Evolutionary conservation across 495 filamentous ascomycete genomes (phyloP), one percentile per base, ranked within the genome.

Genomic region (Aspergillus egyptiacus): DNA sequence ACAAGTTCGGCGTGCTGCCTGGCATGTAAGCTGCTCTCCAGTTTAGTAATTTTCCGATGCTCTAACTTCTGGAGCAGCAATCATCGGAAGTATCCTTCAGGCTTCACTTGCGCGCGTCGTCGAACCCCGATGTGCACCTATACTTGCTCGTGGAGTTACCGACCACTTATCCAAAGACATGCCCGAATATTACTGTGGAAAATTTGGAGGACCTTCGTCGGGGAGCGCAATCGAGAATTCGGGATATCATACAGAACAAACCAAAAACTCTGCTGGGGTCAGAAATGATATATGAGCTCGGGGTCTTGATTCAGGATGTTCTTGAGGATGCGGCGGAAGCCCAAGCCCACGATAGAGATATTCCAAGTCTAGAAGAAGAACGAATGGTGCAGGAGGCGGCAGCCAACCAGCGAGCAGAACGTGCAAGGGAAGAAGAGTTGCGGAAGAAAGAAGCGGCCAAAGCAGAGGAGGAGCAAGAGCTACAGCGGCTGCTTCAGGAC

Each of bases 341-440:
- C 22, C 83, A 82, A 51, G 84, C 82, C 35, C 77, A 83, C 39
- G 81, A 85, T 13, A 72, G 80, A 45, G 78, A 89, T 39, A 66
- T 96, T 8, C 90, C 89, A 0, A 95, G 89, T 28, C 68, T 98
- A 13, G 90, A 93, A 59, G 90, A 94, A 57, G 91, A 97, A 63
- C 78, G 93, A 22, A 89, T 84, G 8, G 79, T 82, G 25, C 79
- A 82, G 44, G 77, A 81, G 59, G 77, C 77, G 10, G 77, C 73
- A 6, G 78, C 76, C 2, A 70, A 68, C 19, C 65, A 73, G 52
- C 70, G 70, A 43, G 79, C 80, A 44, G 72, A 79, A 53, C 67
- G 74, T 36, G 69, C 77, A 50, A 69, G 66, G 51, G 70, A 74
- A 57, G 75, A 81, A 55, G 72, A 77, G 54, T 54, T 72, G 17